Evolutionary conservation across 352 stramenopile species (phyloP).

Genomic region (Phytophthora brassicae): DNA sequence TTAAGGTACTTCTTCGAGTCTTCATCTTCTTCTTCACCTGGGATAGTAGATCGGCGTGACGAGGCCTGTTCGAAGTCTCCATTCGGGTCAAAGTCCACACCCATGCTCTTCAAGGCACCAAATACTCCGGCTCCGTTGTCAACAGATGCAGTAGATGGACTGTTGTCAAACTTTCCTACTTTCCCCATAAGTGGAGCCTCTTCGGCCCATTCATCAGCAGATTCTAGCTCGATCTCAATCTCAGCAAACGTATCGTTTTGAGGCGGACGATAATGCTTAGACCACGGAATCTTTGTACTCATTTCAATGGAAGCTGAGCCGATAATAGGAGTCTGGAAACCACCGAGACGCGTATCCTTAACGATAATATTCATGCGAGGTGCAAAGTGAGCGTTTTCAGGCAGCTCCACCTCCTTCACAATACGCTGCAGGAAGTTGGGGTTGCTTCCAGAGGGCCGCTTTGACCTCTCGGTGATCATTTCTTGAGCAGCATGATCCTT

Average conservation of each 20-base stretch:
- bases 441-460: conserved; percentile 75
- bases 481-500: conserved; percentile 78
- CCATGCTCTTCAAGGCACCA: conserved; percentile 84
- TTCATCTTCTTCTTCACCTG: conserved; percentile 61
- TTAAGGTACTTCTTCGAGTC: conserved; percentile 79
- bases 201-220: conserved; percentile 53
- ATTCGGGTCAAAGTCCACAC: conserved; percentile 73
- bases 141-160: conserved; percentile 38
- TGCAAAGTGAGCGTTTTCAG: conserved; percentile 86
- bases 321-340: conserved; percentile 84
- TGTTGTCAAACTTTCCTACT: conserved; percentile 22
- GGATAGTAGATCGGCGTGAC: conserved; percentile 54
- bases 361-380: conserved; percentile 90
- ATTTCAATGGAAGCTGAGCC: conserved; percentile 86
- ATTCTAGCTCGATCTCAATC: conserved; percentile 74
- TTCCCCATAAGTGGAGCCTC: conserved; percentile 53
- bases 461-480: conserved; percentile 88
- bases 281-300: conserved; percentile 84
- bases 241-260: conserved; percentile 69
- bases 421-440: conserved; percentile 92
- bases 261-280: conserved; percentile 67
- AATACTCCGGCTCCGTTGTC: conserved; percentile 87
- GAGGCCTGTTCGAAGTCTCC: conserved; percentile 56
- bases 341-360: conserved; percentile 86
- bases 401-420: conserved; percentile 85